Conservation (phyloP, 305 asterid genomes). For the Fraxinus albicans region DNA sequence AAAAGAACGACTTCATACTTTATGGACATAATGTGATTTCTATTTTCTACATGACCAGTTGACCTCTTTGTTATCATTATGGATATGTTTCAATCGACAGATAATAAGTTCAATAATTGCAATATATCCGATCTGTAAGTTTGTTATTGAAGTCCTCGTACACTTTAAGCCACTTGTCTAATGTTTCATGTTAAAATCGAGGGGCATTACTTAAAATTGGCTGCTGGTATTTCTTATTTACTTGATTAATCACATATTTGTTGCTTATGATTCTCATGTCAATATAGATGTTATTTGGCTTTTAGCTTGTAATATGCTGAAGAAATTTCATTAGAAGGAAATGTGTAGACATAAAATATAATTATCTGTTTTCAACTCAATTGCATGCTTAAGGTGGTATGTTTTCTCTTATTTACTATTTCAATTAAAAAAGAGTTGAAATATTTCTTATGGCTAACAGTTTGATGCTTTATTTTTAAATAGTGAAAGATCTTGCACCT, state of each 20-base stretch:
- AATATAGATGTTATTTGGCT: background rate
- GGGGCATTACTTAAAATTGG: background rate
- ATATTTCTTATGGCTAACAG: background rate
- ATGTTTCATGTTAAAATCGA: background rate
- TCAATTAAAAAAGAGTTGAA: background rate
- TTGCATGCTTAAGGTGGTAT: background rate
- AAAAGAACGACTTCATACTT: background rate
- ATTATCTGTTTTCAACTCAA: background rate
- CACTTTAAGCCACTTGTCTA: background rate
- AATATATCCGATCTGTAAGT: background rate
- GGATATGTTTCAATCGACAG: slow-evolving; percentile 1
- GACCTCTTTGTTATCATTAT: background rate
- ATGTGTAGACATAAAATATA: background rate
- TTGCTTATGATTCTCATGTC: background rate
- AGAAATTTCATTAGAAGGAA: background rate
- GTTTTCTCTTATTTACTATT: background rate
- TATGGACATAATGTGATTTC: background rate
- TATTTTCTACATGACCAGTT: background rate
- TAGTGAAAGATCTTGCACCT: background rate
- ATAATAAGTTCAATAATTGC: background rate
- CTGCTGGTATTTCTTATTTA: background rate
- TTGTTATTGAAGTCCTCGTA: background rate
- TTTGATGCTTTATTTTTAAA: background rate
- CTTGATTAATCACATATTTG: background rate
- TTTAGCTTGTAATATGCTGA: background rate